Conservation (phyloP, 2,329 filamentous ascomycete genomes). For the Myriosclerotinia scirpicola region DNA sequence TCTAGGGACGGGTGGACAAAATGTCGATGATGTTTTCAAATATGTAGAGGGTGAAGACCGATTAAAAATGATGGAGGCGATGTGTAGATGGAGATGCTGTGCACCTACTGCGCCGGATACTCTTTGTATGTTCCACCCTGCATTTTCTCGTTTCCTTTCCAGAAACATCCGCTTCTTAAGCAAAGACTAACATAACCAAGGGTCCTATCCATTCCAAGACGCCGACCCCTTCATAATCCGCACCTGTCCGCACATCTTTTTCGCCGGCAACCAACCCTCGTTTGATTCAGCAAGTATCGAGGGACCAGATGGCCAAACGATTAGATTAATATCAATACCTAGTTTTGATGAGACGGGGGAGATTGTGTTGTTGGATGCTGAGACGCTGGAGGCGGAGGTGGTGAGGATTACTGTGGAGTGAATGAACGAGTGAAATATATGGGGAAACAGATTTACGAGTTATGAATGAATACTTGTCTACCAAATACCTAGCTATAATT, state of each 20-base stretch:
- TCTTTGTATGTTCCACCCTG: constrained; percentile 64
- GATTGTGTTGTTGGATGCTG: constrained; percentile 78
- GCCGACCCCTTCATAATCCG: constrained; percentile 87
- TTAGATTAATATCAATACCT: constrained; percentile 80
- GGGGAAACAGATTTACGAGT: neutral
- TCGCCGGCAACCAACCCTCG: constrained; percentile 79
- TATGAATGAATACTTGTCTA: neutral
- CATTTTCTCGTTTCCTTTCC: neutral
- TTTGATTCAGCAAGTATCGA: constrained; percentile 73
- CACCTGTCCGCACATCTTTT: constrained; percentile 84
- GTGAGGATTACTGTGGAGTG: constrained; percentile 33
- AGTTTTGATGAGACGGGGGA: constrained; percentile 76
- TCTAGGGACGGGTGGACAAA: constrained; percentile 85
- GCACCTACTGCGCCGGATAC: constrained; percentile 97
- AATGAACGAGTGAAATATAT: neutral
- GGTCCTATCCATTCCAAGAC: constrained; percentile 95
- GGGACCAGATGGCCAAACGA: constrained; percentile 64
- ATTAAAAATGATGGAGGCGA: constrained; percentile 88
- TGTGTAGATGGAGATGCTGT: constrained; percentile 86
- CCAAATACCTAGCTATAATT: neutral
- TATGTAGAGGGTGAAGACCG: constrained; percentile 79
- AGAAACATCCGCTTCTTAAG: neutral
- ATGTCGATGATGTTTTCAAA: constrained; percentile 89
- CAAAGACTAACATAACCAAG: constrained; percentile 45
- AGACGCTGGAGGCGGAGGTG: constrained; percentile 64